Evolutionary conservation across 495 filamentous ascomycete species (phyloP).

Genomic region (Penicillium salamii): DNA sequence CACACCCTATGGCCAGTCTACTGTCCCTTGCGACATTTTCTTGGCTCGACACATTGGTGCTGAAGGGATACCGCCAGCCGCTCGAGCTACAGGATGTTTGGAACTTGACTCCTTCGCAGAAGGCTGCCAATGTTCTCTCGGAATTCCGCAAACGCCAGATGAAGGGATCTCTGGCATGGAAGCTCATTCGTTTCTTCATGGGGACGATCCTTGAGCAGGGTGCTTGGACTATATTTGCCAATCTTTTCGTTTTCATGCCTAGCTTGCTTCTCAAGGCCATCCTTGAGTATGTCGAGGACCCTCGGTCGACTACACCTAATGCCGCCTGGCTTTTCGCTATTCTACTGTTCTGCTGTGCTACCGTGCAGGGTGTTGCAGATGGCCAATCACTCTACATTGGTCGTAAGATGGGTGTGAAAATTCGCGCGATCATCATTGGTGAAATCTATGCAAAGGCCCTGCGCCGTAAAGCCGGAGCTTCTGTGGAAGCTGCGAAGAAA

Average conservation of each 20-base stretch:
- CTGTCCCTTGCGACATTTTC: constrained; percentile 83
- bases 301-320: constrained; percentile 72
- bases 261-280: constrained; percentile 90
- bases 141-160: constrained; percentile 85
- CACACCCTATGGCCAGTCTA: constrained; percentile 80
- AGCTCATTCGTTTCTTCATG: constrained; percentile 81
- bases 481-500: constrained; percentile 52
- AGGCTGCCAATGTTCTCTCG: constrained; percentile 72
- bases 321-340: constrained; percentile 97
- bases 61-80: constrained; percentile 85
- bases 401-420: constrained; percentile 85
- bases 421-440: constrained; percentile 93
- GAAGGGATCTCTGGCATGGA: constrained; percentile 75
- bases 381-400: constrained; percentile 92
- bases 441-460: constrained; percentile 97
- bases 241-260: constrained; percentile 82
- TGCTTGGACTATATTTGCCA: constrained; percentile 71
- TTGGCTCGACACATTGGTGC: constrained; percentile 89
- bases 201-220: constrained; percentile 73
- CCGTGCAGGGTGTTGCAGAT: constrained; percentile 73
- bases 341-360: constrained; percentile 76
- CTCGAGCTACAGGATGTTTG: constrained; percentile 82
- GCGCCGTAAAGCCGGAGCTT: constrained; percentile 82
- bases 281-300: constrained; percentile 87
- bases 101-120: constrained; percentile 86